Evolutionary conservation across 2,329 filamentous ascomycete genomes (phyloP).

Genomic region (Neofusicoccum laricinum): DNA sequence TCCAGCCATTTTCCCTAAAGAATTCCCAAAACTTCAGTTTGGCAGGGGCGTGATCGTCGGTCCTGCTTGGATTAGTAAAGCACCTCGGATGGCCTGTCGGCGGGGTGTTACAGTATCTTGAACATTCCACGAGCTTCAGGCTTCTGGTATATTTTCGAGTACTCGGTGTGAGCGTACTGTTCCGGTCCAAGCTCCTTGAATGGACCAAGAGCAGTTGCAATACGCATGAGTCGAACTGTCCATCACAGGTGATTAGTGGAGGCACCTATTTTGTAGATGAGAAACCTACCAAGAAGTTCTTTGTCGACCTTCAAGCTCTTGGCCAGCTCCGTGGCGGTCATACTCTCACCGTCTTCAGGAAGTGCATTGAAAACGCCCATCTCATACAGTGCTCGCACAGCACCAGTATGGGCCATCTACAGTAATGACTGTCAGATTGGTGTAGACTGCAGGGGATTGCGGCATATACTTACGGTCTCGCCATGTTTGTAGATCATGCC

Average conservation of each 20-base stretch:
- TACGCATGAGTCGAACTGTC: background rate
- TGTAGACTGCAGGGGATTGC: background rate
- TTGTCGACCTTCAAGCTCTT: background rate
- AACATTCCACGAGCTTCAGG: background rate
- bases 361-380: background rate
- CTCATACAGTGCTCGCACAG: background rate
- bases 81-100: too few relatives aligned
- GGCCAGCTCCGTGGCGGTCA: background rate
- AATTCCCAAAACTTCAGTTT: constrained; percentile 16
- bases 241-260: background rate
- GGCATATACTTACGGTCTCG: background rate
- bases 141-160: background rate
- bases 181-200: background rate
- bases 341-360: background rate
- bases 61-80: background rate
- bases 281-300: background rate
- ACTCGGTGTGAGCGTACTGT: background rate
- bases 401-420: background rate
- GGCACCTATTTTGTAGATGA: background rate
- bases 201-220: background rate
- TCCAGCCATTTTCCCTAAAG: constrained; percentile 17
- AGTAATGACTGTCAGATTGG: background rate
- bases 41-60: background rate
- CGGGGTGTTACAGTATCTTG: background rate
- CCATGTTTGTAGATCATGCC: background rate